These are phyloP conservation scores for Gentiana macrophylla DNA, from an alignment of 257 asterid genomes.

Conservation along the genomic window DNA sequence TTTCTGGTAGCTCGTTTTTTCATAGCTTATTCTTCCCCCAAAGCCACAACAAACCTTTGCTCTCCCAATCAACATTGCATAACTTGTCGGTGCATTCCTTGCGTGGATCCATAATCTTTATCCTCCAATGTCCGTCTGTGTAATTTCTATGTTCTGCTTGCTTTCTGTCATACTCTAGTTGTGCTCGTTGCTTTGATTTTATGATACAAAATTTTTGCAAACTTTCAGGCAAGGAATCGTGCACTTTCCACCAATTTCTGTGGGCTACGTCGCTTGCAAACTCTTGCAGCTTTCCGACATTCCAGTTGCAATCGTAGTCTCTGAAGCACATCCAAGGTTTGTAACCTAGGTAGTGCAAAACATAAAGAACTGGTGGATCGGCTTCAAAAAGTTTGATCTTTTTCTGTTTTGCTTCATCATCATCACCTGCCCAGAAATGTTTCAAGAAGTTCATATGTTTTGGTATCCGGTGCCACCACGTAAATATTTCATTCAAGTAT, in stretches of 20 bases:
- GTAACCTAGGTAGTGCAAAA: slow-evolving; percentile 64
- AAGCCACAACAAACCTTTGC: slow-evolving; percentile 39
- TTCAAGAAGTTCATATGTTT: slow-evolving; percentile 74
- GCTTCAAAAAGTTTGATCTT: slow-evolving; percentile 46
- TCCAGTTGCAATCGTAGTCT: slow-evolving; percentile 87
- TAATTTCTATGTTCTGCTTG: slow-evolving; percentile 43
- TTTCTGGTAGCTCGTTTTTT: slow-evolving; percentile 22
- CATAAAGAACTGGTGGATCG: slow-evolving; percentile 59
- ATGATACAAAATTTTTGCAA: slow-evolving; percentile 45
- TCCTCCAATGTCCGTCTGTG: slow-evolving; percentile 60
- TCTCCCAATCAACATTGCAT: slow-evolving; percentile 36
- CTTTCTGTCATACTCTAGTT: slow-evolving; percentile 69
- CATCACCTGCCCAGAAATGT: slow-evolving; percentile 79
- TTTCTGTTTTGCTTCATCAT: slow-evolving; percentile 36
- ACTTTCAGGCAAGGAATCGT: slow-evolving; percentile 49
- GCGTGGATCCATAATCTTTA: slow-evolving; percentile 31
- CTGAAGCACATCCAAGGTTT: slow-evolving; percentile 84
- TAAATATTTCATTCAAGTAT: slow-evolving; percentile 59
- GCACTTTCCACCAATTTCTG: slow-evolving; percentile 71
- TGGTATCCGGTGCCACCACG: slow-evolving; percentile 89
- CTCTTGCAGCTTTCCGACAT: slow-evolving; percentile 54
- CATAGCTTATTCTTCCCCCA: slow-evolving; percentile 68
- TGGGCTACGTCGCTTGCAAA: slow-evolving; percentile 82
- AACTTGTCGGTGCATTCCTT: slow-evolving; percentile 48
- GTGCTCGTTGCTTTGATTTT: slow-evolving; percentile 63